Evolutionary conservation across 2,329 filamentous ascomycete species (phyloP).

Genomic region (Neurospora crassa): DNA sequence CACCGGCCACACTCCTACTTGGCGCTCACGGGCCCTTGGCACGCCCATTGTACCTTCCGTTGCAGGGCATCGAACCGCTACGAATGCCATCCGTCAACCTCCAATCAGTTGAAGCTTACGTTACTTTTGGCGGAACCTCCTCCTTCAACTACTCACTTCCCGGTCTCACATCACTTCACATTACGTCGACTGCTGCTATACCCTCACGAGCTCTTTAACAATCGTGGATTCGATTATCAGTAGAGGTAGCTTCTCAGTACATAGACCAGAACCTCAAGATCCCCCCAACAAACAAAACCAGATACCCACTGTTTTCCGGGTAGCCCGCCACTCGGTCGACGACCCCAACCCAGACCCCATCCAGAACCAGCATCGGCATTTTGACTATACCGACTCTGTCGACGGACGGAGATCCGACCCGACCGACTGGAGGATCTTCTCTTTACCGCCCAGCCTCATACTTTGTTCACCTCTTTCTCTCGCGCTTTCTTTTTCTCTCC

Average conservation of each 20-base stretch:
- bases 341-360: constrained; percentile 3
- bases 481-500: background rate
- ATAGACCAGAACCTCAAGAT: background rate
- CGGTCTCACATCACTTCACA: background rate
- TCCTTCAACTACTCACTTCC: background rate
- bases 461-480: background rate
- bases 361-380: background rate
- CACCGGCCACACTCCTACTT: background rate
- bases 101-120: background rate
- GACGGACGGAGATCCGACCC: background rate
- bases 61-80: background rate
- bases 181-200: background rate
- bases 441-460: background rate
- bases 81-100: background rate
- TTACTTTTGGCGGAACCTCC: background rate
- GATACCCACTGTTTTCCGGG: background rate
- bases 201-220: background rate
- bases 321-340: constrained; percentile 4
- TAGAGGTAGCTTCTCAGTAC: background rate
- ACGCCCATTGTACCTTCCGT: background rate
- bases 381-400: background rate
- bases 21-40: background rate
- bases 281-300: background rate
- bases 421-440: background rate
- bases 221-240: background rate